Percentiles rank a stretch among this genome's conserved stretches.
These are phyloP conservation scores for Nepenthes mirabilis DNA, from an alignment of 148 eudicot species.

Conservation along the genomic window DNA sequence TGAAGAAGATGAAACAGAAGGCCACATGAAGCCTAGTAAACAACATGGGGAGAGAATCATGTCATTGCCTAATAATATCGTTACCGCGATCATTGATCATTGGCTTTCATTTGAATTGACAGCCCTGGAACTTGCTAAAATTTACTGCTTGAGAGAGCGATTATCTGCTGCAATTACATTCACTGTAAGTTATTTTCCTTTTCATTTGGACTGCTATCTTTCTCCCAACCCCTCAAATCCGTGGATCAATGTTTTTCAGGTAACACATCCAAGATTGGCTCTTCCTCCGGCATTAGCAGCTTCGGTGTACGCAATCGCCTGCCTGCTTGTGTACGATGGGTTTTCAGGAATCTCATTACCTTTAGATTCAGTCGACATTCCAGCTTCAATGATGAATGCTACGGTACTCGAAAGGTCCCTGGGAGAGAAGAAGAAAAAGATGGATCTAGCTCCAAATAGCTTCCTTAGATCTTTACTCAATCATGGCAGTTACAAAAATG, in stretches of 20 bases:
- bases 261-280: conserved; percentile 34
- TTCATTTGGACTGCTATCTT: neutral
- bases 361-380: conserved; percentile 28
- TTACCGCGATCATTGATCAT: conserved; percentile 63
- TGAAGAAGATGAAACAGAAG: conserved; percentile 26
- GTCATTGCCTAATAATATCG: conserved; percentile 65
- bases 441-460: conserved; percentile 11
- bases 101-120: conserved; percentile 68
- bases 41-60: conserved; percentile 35
- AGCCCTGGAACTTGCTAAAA: conserved; percentile 88
- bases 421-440: conserved; percentile 8
- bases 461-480: conserved; percentile 19
- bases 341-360: conserved; percentile 29
- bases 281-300: conserved; percentile 57
- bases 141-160: conserved; percentile 93
- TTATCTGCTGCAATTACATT: conserved; percentile 63
- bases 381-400: conserved; percentile 41
- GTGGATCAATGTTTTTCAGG: conserved; percentile 24
- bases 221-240: neutral
- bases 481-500: neutral
- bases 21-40: conserved; percentile 8
- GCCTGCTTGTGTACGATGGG: conserved; percentile 60
- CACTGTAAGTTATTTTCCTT: conserved; percentile 34
- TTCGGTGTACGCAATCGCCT: conserved; percentile 50
- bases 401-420: conserved; percentile 26